A percentile compares a stretch with the other conserved stretches of the same genome.
These are phyloP conservation scores for Cyclocybe cylindracea DNA, from an alignment of 768 basidiomycete species.

Conservation along the genomic window DNA sequence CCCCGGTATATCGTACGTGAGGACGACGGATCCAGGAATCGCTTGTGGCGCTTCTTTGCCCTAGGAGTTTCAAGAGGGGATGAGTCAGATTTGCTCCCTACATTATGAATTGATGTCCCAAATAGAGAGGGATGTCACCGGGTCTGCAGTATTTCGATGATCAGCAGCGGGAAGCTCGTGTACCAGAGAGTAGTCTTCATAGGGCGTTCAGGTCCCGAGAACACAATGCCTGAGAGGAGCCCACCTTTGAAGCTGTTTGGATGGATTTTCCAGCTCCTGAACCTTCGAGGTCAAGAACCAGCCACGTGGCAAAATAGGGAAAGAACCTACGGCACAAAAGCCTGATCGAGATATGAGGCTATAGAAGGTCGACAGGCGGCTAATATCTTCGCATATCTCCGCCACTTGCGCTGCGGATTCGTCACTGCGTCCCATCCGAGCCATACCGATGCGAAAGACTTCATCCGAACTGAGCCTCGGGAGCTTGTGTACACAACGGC, in stretches of 20 bases:
- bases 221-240: too few relatives aligned
- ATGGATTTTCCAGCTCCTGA: background rate
- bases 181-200: slow-evolving; percentile 30
- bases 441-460: background rate
- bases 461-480: background rate
- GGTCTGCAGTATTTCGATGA: slow-evolving; percentile 42
- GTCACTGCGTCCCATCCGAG: background rate
- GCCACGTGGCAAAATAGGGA: background rate
- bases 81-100: slow-evolving; percentile 3
- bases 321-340: slow-evolving; percentile 3
- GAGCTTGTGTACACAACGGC: background rate
- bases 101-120: slow-evolving; percentile 8
- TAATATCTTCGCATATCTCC: too few relatives aligned
- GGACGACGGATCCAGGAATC: slow-evolving; percentile 35
- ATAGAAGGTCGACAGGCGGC: too few relatives aligned
- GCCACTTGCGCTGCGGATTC: background rate
- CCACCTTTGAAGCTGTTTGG: slow-evolving; percentile 10
- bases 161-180: slow-evolving; percentile 38
- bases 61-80: slow-evolving; percentile 19
- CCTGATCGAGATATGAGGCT: background rate
- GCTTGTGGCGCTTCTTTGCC: slow-evolving; percentile 37
- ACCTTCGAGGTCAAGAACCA: too few relatives aligned
- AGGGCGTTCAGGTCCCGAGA: too few relatives aligned
- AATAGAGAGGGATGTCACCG: slow-evolving; percentile 28
- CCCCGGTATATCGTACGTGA: slow-evolving; percentile 41